phyloP scores from a whole-genome alignment of 2,329 filamentous ascomycete species.

The Phialemonium atrogriseum region DNA sequence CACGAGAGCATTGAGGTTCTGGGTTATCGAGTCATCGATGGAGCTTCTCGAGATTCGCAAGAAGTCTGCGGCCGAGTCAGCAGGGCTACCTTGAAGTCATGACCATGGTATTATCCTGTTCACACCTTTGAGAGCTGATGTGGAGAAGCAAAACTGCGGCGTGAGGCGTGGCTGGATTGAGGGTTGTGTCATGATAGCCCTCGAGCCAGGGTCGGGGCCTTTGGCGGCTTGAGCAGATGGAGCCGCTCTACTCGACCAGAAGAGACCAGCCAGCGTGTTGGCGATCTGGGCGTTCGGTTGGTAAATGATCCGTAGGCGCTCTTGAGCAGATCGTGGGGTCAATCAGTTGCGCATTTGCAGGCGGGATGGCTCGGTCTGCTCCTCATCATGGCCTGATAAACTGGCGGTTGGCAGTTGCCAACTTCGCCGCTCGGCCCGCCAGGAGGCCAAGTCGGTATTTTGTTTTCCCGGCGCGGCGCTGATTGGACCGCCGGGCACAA shows the following conservation, averaged over 20 bases:
- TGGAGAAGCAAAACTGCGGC: slow-evolving; percentile 72
- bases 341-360: no score
- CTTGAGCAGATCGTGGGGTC: no score
- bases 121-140: slow-evolving; percentile 57
- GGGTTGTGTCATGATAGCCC: slow-evolving; percentile 36
- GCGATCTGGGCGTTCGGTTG: slow-evolving; percentile 1
- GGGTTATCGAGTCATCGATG: slow-evolving; percentile 88
- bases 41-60: slow-evolving; percentile 74
- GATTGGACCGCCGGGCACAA: no score
- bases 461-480: no score
- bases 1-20: slow-evolving; percentile 83
- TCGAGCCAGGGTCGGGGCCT: slow-evolving; percentile 6
- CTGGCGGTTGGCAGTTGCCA: no score
- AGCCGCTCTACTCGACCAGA: slow-evolving; percentile 37
- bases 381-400: no score
- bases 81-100: slow-evolving; percentile 2
- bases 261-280: slow-evolving; percentile 37
- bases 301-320: no score
- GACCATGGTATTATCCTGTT: no score
- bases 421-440: no score
- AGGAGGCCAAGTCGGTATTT: no score
- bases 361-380: no score
- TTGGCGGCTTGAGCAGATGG: slow-evolving; percentile 27
- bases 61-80: slow-evolving; percentile 57
- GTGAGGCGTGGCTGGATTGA: slow-evolving; percentile 46